Percentiles rank a stretch among this genome's conserved stretches.
phyloP scores from a whole-genome alignment of 176 grass and related monocot genomes.

The Oryza meridionalis region DNA sequence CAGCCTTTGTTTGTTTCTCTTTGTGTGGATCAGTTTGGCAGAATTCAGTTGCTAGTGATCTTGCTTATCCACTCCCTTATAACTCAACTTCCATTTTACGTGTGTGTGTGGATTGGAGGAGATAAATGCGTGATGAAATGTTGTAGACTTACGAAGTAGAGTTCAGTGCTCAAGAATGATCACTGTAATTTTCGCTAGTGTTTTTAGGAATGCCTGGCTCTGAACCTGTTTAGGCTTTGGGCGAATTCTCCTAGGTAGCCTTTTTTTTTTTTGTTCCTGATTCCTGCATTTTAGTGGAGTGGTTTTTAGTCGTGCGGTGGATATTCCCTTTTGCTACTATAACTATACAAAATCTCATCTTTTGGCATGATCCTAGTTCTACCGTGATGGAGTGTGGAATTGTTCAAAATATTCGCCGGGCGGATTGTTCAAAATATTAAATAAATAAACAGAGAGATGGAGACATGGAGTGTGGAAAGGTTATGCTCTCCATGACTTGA shows the following conservation, averaged over 20 bases:
- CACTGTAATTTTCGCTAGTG: not conserved
- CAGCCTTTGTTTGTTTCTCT: not conserved
- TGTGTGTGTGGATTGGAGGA: not conserved
- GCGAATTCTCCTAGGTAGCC: conserved; percentile 1
- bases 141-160: not conserved
- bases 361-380: conserved; percentile 13
- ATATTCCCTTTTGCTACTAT: not conserved
- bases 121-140: not conserved
- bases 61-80: not conserved
- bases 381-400: not conserved
- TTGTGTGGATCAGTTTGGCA: not conserved
- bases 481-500: not conserved
- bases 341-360: not conserved
- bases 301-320: not conserved
- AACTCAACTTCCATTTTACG: not conserved
- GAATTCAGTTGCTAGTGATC: not conserved
- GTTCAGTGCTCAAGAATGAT: not conserved
- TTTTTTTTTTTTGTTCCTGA: not conserved
- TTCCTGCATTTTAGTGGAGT: not conserved
- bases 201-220: too few species aligned
- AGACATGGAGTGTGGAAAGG: not conserved
- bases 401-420: too few species aligned
- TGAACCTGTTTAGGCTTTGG: too few species aligned
- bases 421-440: too few species aligned
- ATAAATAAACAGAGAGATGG: not conserved